Percentiles rank a stretch among this genome's conserved stretches.
These are phyloP conservation scores for Linum usitatissimum DNA, from an alignment of 345 rosid species.

Conservation along the genomic window DNA sequence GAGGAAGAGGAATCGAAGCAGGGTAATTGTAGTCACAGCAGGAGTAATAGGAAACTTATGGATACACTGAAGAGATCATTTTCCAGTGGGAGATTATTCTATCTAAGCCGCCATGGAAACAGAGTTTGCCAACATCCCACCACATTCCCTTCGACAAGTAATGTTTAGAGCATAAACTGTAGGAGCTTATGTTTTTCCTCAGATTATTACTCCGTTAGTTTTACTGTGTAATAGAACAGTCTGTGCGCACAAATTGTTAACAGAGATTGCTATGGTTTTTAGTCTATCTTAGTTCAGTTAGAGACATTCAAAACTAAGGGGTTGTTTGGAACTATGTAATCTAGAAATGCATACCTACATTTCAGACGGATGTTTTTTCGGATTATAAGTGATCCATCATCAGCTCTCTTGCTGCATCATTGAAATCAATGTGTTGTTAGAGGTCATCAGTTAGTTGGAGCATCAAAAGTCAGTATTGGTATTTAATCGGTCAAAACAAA, in stretches of 20 bases:
- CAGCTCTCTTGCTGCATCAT: not conserved
- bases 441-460: not conserved
- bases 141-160: not conserved
- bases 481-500: not conserved
- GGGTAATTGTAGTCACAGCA: conserved; percentile 19
- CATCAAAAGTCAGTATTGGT: not conserved
- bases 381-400: not conserved
- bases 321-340: too few relatives aligned
- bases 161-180: not conserved
- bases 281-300: too few relatives aligned
- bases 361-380: too few relatives aligned
- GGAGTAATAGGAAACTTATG: conserved; percentile 18
- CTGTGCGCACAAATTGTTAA: too few relatives aligned
- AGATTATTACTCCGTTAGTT: not conserved
- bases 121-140: not conserved
- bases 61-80: conserved; percentile 44
- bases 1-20: conserved; percentile 17
- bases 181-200: not conserved
- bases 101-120: conserved; percentile 30
- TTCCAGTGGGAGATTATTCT: conserved; percentile 50
- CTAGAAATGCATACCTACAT: too few relatives aligned
- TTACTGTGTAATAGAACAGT: too few relatives aligned
- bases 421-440: not conserved
- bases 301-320: too few relatives aligned
- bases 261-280: too few relatives aligned